A percentile compares a stretch with the other conserved stretches of the same genome.
phyloP scores from a whole-genome alignment of 2,329 filamentous ascomycete genomes.

The Aspergillus transmontanensis region DNA sequence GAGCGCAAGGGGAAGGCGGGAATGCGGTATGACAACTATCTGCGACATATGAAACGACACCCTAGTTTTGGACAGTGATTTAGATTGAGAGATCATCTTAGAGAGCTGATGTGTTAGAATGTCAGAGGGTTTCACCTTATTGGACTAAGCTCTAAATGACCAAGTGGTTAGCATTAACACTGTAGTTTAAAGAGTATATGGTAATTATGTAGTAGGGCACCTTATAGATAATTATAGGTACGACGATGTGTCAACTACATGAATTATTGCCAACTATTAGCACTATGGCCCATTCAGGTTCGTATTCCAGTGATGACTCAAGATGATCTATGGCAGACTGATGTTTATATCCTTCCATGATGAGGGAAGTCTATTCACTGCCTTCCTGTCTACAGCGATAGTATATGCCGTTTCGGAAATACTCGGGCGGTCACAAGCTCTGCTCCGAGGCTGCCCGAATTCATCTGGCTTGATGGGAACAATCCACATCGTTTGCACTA shows the following conservation, averaged over 20 bases:
- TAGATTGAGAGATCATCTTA: not conserved
- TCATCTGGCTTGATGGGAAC: not conserved
- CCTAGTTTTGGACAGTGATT: not conserved
- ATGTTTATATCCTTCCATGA: not conserved
- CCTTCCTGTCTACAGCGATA: not conserved
- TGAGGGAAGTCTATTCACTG: not conserved
- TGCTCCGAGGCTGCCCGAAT: not conserved
- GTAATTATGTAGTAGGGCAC: not conserved
- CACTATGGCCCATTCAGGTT: no score
- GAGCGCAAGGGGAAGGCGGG: not conserved
- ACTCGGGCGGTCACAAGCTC: not conserved
- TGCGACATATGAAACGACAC: not conserved
- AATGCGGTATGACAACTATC: not conserved
- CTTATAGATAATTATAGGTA: no score
- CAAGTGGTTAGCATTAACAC: not conserved
- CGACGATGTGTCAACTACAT: no score
- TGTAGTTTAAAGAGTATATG: not conserved
- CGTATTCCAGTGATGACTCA: not conserved
- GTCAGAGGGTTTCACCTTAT: not conserved
- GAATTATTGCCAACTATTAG: not conserved
- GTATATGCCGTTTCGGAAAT: not conserved
- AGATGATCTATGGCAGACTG: not conserved
- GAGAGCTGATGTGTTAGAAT: not conserved
- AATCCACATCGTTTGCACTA: not conserved
- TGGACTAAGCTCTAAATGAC: not conserved